Evolutionary conservation across 495 filamentous ascomycete genomes (phyloP), one percentile per base, ranked within the genome.

Genomic region (Acidomyces sp.): DNA sequence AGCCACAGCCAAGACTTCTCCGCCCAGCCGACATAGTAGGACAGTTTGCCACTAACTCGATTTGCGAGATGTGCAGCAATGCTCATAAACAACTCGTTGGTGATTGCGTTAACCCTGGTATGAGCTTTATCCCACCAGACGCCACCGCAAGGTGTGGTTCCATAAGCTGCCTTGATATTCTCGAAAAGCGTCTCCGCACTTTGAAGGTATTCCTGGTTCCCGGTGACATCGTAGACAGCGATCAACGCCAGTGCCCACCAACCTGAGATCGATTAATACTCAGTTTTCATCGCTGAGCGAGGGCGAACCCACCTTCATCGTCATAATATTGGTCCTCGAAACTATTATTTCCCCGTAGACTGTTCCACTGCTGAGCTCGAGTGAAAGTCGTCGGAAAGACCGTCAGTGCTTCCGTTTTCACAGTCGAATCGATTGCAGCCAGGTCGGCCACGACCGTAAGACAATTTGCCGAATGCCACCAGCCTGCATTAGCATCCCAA

Each of bases 1-100:
- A 88, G 85, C 80, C 80, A 86, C 12, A 62, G 48, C 80, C 80
- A 85, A 48, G 75, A 59, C 6, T 58, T 56, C 39, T 60, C 40
- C 6, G 80, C 81, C 50, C 69, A 43, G 6, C 74, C 54, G 55
- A 77, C 81, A 20, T 71, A 62, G 7, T 58, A 46, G 17, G 57
- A 65, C 7, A 18, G 12, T 28, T 7, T 7, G 2, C 54, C 54
- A 13, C 45, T 52, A 10, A 60, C 45, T 9, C 82, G 72, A 54
- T 81, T 82, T 24, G 79, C 78, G n/a, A 88, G 72, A 34, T 77
- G 73, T 13, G 82, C 77, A 3, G 78, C 80, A 3, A 82, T 69
- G 13, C 63, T 68, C 13, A 88, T 65, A 54, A 76, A 85, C 6
- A 86, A 69, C 55, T 85, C 81, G 57, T 85, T 88, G 32, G 76